Evolutionary conservation across 2,329 filamentous ascomycete genomes (phyloP), one percentile per base, ranked within the genome.

Genomic region (Colletotrichum sp.): DNA sequence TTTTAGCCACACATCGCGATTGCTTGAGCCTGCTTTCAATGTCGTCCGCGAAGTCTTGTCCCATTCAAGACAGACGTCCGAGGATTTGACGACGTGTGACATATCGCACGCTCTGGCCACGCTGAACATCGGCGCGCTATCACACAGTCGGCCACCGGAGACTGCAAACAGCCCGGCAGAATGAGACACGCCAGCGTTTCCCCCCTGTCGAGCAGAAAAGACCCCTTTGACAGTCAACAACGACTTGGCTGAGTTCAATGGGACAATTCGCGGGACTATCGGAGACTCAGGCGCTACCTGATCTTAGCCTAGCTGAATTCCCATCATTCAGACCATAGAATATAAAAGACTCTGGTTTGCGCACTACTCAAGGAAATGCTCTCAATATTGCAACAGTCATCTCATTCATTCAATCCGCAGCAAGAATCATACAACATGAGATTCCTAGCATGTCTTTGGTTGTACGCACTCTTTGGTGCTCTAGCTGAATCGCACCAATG

Each of bases 261-360:
- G 43, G 43, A 51, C 0, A 0, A 5, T 24, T 47, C 3, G 43
- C 43, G 12, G 43, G n/a, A 51, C 1, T 51, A 5, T 21, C 11
- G 43, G 43, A n/a, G n/a, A 2, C n/a, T 51, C 11, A 13, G 8
- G 11, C n/a, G 43, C n/a, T 21, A 3, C 4, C n/a, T 51, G 11
- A 21, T 13, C 43, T 24, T 11, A 51, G 43, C 0, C 43, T 13
- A 21, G 6, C 3, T 21, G 11, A 1, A 13, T 8, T 4, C 1
- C n/a, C 0, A 0, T 47, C n/a, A 0, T 21, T 13, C n/a, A 51
- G 43, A 21, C 21, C 43, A 0, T 13, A 13, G n/a, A 51, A 51
- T 51, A 51, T 51, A 21, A 51, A 11, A 47, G 11, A 2, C 11
- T 51, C n/a, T 1, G 0, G 43, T 8, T 47, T 3, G 43, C 43